Evolutionary conservation across 176 grass and related monocot species (phyloP), one percentile per base, ranked within the genome.

Genomic region (Musa acuminata): DNA sequence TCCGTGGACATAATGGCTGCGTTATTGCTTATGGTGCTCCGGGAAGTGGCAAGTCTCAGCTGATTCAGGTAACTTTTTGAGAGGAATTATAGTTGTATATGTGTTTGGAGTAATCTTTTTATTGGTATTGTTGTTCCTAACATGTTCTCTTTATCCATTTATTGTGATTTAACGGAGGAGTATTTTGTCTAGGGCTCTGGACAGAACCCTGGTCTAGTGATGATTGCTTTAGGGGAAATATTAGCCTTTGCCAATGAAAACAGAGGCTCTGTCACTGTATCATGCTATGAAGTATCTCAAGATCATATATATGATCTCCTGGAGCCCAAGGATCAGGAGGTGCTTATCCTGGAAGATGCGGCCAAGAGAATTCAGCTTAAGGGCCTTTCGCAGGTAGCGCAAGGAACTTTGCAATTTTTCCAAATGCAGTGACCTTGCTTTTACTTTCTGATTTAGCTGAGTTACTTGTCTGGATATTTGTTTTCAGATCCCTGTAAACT

Each of bases 271-370:
- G 66, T 87, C 27, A 67, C 65, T 3, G 16, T 89, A 22, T 89
- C 90, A 3, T 78, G 77, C 8, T 92, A 89, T 64, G 73, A 89
- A 48, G 74, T 92, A 52, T 76, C 78, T 8, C 87, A 83, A 54
- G 87, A 92, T 49, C 87, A 85, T 19, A 51, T 87, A 8, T 87
- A 84, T 11, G 87, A 92, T 63, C 24, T 92, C 0, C 69, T 92
- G 65, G 74, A 85, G 55, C 90, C 84, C 1, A 92, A 89, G 72
- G 71, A 85, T 11, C 80, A 72, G 0, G 84, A 92, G 82, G 84
- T 92, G 3, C 53, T 81, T 24, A 17, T 89, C 48, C 84, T 89
- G 10, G 90, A 92, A 58, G 90, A 66, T 25, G 80, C 64, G 0
- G 9, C 73, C 11, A 58, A 77, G 22, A 83, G 14, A 70, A 92